A percentile compares a stretch with the other conserved stretches of the same genome.
These are phyloP conservation scores for Petasospora fabianii DNA, from an alignment of 1,139 yeast species.

Conservation along the genomic window DNA sequence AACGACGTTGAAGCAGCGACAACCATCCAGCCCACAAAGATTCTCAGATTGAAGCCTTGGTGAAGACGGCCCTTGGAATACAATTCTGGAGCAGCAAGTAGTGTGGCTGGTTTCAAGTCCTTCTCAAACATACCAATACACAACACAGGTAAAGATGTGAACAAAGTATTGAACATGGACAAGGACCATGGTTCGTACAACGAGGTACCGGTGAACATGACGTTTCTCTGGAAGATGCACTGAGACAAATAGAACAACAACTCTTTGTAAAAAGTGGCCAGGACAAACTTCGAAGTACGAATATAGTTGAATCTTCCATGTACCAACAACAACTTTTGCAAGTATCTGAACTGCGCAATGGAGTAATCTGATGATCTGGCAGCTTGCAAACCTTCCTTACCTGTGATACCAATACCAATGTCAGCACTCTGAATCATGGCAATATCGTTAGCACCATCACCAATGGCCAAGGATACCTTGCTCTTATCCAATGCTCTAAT, in stretches of 20 bases:
- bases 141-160: conserved; percentile 87
- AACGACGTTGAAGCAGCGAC: conserved; percentile 74
- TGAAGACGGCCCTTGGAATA: conserved; percentile 75
- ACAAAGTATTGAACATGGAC: conserved; percentile 93
- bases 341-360: conserved; percentile 86
- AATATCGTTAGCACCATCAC: conserved; percentile 99
- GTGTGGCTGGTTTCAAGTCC: conserved; percentile 83
- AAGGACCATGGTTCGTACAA: conserved; percentile 94
- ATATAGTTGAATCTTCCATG: conserved; percentile 96
- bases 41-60: conserved; percentile 65
- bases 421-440: conserved; percentile 99
- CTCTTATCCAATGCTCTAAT: conserved; percentile 63
- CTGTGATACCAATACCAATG: conserved; percentile 96
- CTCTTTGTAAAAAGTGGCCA: conserved; percentile 95
- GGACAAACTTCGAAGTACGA: conserved; percentile 85
- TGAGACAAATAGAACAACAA: conserved; percentile 85
- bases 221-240: conserved; percentile 78
- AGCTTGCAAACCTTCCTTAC: conserved; percentile 95
- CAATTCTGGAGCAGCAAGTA: conserved; percentile 87
- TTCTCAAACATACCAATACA: conserved; percentile 95
- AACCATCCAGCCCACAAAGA: conserved; percentile 77
- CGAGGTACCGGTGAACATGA: conserved; percentile 90
- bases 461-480: conserved; percentile 89
- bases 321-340: conserved; percentile 77
- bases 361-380: conserved; percentile 95